phyloP scores from a whole-genome alignment of 768 basidiomycete genomes.

The Auricularia auricula-judae region DNA sequence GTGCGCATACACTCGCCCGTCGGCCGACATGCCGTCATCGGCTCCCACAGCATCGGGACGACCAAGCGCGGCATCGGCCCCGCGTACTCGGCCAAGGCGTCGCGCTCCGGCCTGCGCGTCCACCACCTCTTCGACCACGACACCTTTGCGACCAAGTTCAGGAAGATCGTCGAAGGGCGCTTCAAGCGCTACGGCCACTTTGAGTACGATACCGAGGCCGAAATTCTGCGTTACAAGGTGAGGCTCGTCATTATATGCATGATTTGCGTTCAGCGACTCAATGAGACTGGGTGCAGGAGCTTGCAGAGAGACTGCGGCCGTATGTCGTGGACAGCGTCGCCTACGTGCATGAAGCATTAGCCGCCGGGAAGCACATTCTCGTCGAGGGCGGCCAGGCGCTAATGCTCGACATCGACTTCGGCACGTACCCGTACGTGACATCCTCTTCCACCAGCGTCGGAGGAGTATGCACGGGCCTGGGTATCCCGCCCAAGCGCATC shows the following conservation, averaged over 20 bases:
- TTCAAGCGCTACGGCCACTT: slow-evolving; percentile 98
- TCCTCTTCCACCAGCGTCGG: slow-evolving; percentile 90
- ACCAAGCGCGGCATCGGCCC: slow-evolving; percentile 98
- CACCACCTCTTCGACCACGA: slow-evolving; percentile 90
- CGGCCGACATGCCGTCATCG: background rate
- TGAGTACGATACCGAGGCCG: slow-evolving; percentile 96
- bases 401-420: slow-evolving; percentile 97
- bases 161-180: slow-evolving; percentile 89
- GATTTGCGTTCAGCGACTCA: background rate
- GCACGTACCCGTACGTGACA: slow-evolving; percentile 96
- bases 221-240: slow-evolving; percentile 88
- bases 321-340: slow-evolving; percentile 83
- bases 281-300: slow-evolving; percentile 33
- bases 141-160: slow-evolving; percentile 83
- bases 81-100: slow-evolving; percentile 95
- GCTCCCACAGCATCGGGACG: slow-evolving; percentile 71
- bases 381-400: slow-evolving; percentile 97
- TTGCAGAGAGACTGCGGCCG: slow-evolving; percentile 76
- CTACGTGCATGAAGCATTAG: slow-evolving; percentile 74
- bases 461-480: slow-evolving; percentile 95
- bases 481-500: slow-evolving; percentile 82
- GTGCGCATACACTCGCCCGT: slow-evolving; percentile 21
- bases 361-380: slow-evolving; percentile 65
- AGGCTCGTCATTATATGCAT: slow-evolving; percentile 5
- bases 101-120: slow-evolving; percentile 87